phyloP scores from a whole-genome alignment of 169 alveolate genomes.

The Cryptosporidium tyzzeri region DNA sequence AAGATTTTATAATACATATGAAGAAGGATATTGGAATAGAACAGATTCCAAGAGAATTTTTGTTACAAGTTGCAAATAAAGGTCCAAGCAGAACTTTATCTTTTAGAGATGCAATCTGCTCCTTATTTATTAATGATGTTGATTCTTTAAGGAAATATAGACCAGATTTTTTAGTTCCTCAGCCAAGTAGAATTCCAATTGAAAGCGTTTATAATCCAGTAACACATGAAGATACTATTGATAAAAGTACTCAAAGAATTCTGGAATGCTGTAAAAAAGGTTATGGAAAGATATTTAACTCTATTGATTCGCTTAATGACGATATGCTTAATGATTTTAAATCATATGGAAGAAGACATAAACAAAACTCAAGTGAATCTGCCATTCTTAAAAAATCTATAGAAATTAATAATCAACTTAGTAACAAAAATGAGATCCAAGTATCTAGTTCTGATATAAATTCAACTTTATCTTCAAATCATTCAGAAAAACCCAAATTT shows the following conservation, averaged over 20 bases:
- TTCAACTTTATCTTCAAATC: not conserved
- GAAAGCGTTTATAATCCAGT: constrained; percentile 23
- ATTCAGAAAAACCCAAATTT: constrained; percentile 10
- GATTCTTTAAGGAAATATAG: constrained; percentile 69
- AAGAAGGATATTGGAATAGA: constrained; percentile 50
- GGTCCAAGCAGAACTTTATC: constrained; percentile 72
- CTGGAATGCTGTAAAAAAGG: constrained; percentile 28
- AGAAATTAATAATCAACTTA: not conserved
- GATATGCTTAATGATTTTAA: constrained; percentile 14
- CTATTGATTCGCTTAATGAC: constrained; percentile 7
- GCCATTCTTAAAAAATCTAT: constrained; percentile 11
- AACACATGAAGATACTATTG: constrained; percentile 31
- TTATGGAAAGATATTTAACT: constrained; percentile 14
- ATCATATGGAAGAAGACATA: constrained; percentile 24
- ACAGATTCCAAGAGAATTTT: constrained; percentile 56
- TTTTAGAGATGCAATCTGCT: constrained; percentile 60
- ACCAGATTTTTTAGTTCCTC: not conserved
- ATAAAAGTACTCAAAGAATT: constrained; percentile 1
- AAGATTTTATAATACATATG: constrained; percentile 62
- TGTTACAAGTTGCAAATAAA: constrained; percentile 44
- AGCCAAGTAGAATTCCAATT: constrained; percentile 30
- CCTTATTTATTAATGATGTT: constrained; percentile 66
- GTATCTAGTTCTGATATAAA: not conserved
- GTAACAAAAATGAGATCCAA: no score
- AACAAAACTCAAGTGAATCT: constrained; percentile 9